Conservation (phyloP, 495 filamentous ascomycete genomes). For the Penicillium ochrochloron region DNA sequence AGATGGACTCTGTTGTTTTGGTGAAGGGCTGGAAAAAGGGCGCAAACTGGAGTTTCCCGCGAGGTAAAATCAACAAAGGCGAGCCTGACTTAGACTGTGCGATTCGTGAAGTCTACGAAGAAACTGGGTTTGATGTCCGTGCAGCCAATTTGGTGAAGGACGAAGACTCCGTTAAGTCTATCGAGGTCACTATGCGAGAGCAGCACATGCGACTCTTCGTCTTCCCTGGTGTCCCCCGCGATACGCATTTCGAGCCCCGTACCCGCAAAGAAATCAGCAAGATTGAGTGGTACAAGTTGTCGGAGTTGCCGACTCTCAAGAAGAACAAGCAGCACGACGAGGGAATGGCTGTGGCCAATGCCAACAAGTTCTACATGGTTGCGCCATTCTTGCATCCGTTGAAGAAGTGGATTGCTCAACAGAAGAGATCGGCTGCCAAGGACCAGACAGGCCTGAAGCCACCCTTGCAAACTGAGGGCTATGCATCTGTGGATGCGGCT, state of each 20-base stretch:
- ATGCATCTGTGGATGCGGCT: constrained; percentile 45
- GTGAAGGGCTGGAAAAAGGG: constrained; percentile 98
- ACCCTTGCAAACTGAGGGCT: constrained; percentile 35
- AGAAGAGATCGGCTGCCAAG: constrained; percentile 68
- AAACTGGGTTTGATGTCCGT: constrained; percentile 86
- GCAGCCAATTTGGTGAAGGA: constrained; percentile 71
- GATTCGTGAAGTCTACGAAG: constrained; percentile 90
- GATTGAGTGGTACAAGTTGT: constrained; percentile 89
- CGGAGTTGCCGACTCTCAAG: constrained; percentile 81
- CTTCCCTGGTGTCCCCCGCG: constrained; percentile 81
- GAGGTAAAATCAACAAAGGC: constrained; percentile 97
- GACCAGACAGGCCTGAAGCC: constrained; percentile 29
- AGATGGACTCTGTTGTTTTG: constrained; percentile 88
- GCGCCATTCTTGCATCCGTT: constrained; percentile 85
- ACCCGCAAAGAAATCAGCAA: constrained; percentile 97
- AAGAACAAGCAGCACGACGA: constrained; percentile 64
- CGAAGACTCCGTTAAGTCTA: constrained; percentile 71
- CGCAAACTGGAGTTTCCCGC: constrained; percentile 93
- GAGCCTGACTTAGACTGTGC: constrained; percentile 93
- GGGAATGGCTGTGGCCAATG: constrained; percentile 58
- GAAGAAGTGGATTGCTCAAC: constrained; percentile 87
- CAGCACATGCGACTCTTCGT: constrained; percentile 92
- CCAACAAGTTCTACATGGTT: constrained; percentile 97
- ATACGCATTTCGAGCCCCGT: constrained; percentile 83
- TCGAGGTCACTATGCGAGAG: constrained; percentile 86